phyloP scores from a whole-genome alignment of 129 eudicot species.

The Centella asiatica region DNA sequence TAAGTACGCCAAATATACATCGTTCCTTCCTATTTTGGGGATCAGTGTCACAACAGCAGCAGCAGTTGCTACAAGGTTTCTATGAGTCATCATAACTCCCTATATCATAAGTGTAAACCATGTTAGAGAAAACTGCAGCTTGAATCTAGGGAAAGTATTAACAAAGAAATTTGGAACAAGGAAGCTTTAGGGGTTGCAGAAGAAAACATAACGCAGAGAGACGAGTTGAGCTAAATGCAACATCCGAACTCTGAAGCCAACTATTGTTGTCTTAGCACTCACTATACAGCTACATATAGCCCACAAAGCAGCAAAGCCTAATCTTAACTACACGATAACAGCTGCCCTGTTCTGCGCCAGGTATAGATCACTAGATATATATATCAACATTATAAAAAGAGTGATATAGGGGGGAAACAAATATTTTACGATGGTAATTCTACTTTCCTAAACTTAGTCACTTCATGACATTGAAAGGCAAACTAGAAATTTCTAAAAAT shows the following conservation, averaged over 20 bases:
- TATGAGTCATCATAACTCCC: conserved; percentile 99
- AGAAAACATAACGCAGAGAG: neutral
- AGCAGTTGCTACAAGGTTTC: conserved; percentile 79
- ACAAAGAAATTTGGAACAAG: neutral
- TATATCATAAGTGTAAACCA: conserved; percentile 16
- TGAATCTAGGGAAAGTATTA: neutral
- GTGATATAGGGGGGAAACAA: neutral
- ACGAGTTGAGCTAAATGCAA: neutral
- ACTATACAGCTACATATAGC: neutral
- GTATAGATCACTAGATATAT: neutral
- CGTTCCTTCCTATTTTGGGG: conserved; percentile 59
- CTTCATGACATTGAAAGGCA: conserved; percentile 3
- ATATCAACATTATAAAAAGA: neutral
- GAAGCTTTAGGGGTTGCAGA: neutral
- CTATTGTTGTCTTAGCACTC: neutral
- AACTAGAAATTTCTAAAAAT: neutral
- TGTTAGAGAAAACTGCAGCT: neutral
- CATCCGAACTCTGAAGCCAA: neutral
- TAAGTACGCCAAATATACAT: conserved; percentile 80
- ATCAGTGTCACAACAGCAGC: conserved; percentile 89
- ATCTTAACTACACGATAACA: neutral
- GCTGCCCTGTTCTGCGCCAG: neutral
- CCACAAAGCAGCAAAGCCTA: too few relatives aligned
- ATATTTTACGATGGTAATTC: neutral
- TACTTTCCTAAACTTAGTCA: neutral